Evolutionary conservation across 2,329 filamentous ascomycete genomes (phyloP).

Genomic region (Paecilomyces formosus): DNA sequence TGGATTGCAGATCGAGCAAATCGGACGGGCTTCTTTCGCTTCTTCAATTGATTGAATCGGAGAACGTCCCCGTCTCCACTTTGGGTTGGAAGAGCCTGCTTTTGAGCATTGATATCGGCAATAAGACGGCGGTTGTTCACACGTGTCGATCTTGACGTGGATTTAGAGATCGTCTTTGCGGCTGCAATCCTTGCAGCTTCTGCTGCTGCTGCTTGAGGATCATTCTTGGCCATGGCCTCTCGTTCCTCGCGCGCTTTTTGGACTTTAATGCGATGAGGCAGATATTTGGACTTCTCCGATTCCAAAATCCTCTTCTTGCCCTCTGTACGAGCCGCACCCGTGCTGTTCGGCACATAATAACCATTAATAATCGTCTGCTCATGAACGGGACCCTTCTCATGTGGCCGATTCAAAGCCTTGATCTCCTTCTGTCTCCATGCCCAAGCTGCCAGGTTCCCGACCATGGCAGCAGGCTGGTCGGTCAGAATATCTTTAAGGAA

Average conservation of each 20-base stretch:
- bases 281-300: slow-evolving; percentile 94
- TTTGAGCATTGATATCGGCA: slow-evolving; percentile 91
- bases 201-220: slow-evolving; percentile 57
- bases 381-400: slow-evolving; percentile 46
- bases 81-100: slow-evolving; percentile 62
- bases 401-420: slow-evolving; percentile 58
- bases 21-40: slow-evolving; percentile 97
- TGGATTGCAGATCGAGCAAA: slow-evolving; percentile 97
- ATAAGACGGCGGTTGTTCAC: slow-evolving; percentile 92
- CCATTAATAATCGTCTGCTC: slow-evolving; percentile 51
- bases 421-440: slow-evolving; percentile 66
- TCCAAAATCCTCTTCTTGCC: slow-evolving; percentile 93
- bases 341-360: slow-evolving; percentile 77
- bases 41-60: slow-evolving; percentile 98
- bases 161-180: slow-evolving; percentile 75
- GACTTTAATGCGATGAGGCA: slow-evolving; percentile 95
- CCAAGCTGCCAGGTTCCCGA: slow-evolving; percentile 56
- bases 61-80: slow-evolving; percentile 81
- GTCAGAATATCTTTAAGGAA: slow-evolving; percentile 48
- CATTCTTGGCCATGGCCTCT: slow-evolving; percentile 62
- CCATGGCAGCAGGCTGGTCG: slow-evolving; percentile 37
- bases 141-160: slow-evolving; percentile 85
- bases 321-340: slow-evolving; percentile 84
- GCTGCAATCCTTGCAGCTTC: slow-evolving; percentile 67
- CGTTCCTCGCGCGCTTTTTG: slow-evolving; percentile 85